Conservation (phyloP, 148 eudicot species). For the Limonium bicolor region DNA sequence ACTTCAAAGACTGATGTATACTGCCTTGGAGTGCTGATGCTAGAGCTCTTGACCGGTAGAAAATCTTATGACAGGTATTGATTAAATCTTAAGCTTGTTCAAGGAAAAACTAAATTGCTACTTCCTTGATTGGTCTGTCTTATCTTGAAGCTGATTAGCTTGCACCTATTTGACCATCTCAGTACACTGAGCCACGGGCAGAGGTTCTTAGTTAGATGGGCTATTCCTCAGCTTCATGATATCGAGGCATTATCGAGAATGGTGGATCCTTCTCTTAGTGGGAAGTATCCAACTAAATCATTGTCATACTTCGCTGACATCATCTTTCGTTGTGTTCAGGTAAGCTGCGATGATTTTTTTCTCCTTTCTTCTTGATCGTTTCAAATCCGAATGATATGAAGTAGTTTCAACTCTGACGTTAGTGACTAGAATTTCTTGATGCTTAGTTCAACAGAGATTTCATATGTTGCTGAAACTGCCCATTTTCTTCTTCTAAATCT, state of each 20-base stretch:
- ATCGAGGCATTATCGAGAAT: conserved; percentile 81
- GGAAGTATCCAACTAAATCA: conserved; percentile 59
- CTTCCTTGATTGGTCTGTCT: background rate
- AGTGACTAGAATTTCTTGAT: background rate
- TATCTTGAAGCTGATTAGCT: background rate
- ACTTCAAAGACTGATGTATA: conserved; percentile 80
- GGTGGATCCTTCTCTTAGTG: conserved; percentile 83
- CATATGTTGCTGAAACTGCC: background rate
- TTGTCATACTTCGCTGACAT: conserved; percentile 84
- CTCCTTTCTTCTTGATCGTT: background rate
- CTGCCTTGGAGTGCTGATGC: conserved; percentile 97
- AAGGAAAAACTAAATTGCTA: background rate
- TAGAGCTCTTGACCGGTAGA: conserved; percentile 92
- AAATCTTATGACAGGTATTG: conserved; percentile 83
- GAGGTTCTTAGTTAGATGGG: conserved; percentile 85
- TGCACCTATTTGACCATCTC: conserved; percentile 6
- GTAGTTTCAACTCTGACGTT: background rate
- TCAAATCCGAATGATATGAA: background rate
- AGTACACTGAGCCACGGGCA: conserved; percentile 71
- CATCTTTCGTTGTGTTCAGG: conserved; percentile 79
- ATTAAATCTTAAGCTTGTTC: background rate
- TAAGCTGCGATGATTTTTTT: conserved; percentile 16
- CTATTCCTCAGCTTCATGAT: conserved; percentile 96
- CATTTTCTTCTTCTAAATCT: background rate
- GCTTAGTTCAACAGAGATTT: background rate